These are phyloP conservation scores for Lactifluus rugatus DNA, from an alignment of 768 basidiomycete species.

Conservation along the genomic window DNA sequence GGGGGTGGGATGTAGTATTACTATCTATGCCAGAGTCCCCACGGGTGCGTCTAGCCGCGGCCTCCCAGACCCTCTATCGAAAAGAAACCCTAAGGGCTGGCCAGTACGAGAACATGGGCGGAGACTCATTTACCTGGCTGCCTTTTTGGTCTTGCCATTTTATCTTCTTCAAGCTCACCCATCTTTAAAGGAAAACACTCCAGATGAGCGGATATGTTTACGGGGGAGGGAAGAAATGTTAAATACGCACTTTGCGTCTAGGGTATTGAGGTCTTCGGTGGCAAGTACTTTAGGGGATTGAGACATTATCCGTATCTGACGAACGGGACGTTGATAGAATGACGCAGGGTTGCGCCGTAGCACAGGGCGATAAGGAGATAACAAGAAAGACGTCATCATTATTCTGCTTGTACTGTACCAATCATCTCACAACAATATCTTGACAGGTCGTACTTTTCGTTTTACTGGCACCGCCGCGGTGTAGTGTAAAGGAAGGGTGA, in stretches of 20 bases:
- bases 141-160: conserved; percentile 73
- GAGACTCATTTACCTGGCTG: conserved; percentile 38
- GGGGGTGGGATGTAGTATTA: conserved; percentile 21
- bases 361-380: background rate
- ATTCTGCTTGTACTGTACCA: too few species aligned
- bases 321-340: background rate
- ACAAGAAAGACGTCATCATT: background rate
- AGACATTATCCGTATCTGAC: conserved; percentile 3
- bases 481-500: too few species aligned
- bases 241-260: conserved; percentile 14
- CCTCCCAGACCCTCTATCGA: conserved; percentile 86
- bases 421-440: too few species aligned
- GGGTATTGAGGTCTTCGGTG: conserved; percentile 11
- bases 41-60: conserved; percentile 73
- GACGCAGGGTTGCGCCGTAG: background rate
- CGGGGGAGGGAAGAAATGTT: background rate
- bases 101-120: background rate
- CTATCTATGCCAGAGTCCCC: conserved; percentile 75
- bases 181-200: conserved; percentile 39
- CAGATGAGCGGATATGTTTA: background rate
- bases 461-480: too few species aligned
- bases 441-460: too few species aligned
- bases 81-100: background rate
- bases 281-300: conserved; percentile 13
- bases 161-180: conserved; percentile 78